Conservation (phyloP, 1,284 basidiomycete species). For the Tremellales sp. region DNA sequence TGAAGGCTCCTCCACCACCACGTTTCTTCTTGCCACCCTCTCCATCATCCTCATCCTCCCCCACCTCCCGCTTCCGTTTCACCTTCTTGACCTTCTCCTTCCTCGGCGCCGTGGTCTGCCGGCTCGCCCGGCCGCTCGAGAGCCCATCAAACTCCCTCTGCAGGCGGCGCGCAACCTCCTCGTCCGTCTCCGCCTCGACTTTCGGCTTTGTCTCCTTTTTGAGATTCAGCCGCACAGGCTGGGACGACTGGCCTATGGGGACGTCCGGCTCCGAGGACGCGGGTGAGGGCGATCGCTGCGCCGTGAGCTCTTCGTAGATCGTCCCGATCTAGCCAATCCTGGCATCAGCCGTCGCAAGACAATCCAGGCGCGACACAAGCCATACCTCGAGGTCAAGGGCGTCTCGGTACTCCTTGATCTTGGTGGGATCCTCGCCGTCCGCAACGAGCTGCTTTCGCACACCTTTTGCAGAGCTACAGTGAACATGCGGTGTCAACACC, state of each 20-base stretch:
- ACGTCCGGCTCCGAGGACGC: background rate
- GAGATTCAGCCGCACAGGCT: slow-evolving; percentile 19
- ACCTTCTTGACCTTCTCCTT: slow-evolving; percentile 39
- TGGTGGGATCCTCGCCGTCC: slow-evolving; percentile 34
- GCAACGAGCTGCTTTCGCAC: slow-evolving; percentile 43
- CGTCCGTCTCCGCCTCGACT: slow-evolving; percentile 26
- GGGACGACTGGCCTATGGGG: slow-evolving; percentile 19
- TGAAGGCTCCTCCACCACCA: slow-evolving; percentile 45
- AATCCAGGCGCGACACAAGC: background rate
- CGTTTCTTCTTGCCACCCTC: slow-evolving; percentile 26
- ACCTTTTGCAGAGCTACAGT: slow-evolving; percentile 43
- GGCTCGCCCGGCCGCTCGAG: slow-evolving; percentile 19
- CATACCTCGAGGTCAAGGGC: slow-evolving; percentile 44
- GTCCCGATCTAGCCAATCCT: slow-evolving; percentile 29
- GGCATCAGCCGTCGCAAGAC: background rate
- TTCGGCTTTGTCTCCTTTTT: slow-evolving; percentile 14
- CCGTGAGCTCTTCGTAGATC: slow-evolving; percentile 36
- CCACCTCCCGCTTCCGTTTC: slow-evolving; percentile 25
- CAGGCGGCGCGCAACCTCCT: slow-evolving; percentile 27
- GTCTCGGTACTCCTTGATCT: slow-evolving; percentile 37
- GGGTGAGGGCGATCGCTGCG: background rate
- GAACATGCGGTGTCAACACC: slow-evolving; percentile 3
- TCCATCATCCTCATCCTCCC: slow-evolving; percentile 17
- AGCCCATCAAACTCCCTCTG: slow-evolving; percentile 31
- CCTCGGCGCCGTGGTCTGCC: slow-evolving; percentile 11